These are phyloP conservation scores for Ophiostoma perfectum DNA, from an alignment of 2,329 filamentous ascomycete genomes.

Conservation along the genomic window DNA sequence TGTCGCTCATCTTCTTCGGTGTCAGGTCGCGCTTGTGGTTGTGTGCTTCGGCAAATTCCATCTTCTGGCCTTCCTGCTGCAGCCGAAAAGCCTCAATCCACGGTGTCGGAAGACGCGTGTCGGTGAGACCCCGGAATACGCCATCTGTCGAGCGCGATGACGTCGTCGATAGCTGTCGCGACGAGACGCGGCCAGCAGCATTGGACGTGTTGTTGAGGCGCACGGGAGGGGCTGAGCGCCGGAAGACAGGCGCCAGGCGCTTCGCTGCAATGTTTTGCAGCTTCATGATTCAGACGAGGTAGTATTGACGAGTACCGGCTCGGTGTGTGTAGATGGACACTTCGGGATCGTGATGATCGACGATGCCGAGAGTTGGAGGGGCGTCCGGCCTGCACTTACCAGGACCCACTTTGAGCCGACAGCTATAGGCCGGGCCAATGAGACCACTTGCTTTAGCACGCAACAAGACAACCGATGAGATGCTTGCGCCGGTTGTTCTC, in stretches of 20 bases:
- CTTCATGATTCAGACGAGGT: not conserved
- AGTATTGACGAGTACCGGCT: not conserved
- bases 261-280: not conserved
- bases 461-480: not conserved
- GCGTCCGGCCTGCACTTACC: not conserved
- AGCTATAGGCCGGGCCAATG: not conserved
- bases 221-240: not conserved
- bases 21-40: slow-evolving; percentile 49
- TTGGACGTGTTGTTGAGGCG: not conserved
- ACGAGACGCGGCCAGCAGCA: not conserved
- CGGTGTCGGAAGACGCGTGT: slow-evolving; percentile 43
- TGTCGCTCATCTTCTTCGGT: slow-evolving; percentile 66
- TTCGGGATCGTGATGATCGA: not conserved
- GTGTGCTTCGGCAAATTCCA: slow-evolving; percentile 27
- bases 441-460: not conserved
- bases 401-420: slow-evolving; percentile 2
- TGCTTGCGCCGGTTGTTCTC: not conserved
- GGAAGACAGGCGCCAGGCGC: not conserved
- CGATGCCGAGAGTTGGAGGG: not conserved
- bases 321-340: not conserved
- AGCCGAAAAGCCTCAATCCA: slow-evolving; percentile 63
- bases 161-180: slow-evolving; percentile 19
- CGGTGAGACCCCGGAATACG: slow-evolving; percentile 36
- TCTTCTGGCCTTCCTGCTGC: slow-evolving; percentile 42
- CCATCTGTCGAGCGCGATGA: slow-evolving; percentile 32